phyloP scores from a whole-genome alignment of 139 green algal species.

The Micractinium sp. region DNA sequence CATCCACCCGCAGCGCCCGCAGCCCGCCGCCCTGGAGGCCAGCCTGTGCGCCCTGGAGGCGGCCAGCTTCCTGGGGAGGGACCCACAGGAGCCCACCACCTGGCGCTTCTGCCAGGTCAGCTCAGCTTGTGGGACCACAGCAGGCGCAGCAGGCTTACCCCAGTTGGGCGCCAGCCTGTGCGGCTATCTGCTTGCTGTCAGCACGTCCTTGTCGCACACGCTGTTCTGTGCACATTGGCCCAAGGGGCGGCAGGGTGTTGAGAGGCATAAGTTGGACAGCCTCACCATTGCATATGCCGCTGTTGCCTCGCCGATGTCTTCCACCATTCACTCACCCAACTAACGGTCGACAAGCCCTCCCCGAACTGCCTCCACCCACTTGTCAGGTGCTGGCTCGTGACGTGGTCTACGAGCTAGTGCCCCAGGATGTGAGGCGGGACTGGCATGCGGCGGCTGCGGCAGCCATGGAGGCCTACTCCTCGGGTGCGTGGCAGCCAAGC shows the following conservation, averaged over 20 bases:
- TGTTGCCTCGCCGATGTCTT: too few relatives aligned
- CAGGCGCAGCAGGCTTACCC: background rate
- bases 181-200: background rate
- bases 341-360: too few relatives aligned
- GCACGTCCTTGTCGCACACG: too few relatives aligned
- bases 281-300: too few relatives aligned
- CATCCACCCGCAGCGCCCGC: conserved; percentile 37
- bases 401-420: conserved; percentile 80
- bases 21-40: conserved; percentile 24
- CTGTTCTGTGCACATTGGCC: background rate
- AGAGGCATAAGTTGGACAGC: too few relatives aligned
- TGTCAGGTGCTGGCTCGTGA: conserved; percentile 58
- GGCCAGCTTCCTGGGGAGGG: conserved; percentile 49
- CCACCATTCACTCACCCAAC: too few relatives aligned
- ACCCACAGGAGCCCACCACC: conserved; percentile 15
- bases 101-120: conserved; percentile 59
- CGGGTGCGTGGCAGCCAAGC: background rate
- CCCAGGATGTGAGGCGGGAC: conserved; percentile 63
- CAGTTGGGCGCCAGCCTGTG: too few relatives aligned
- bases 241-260: too few relatives aligned
- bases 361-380: background rate
- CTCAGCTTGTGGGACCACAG: too few relatives aligned
- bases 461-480: conserved; percentile 40
- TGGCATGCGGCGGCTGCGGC: conserved; percentile 73
- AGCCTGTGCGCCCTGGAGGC: conserved; percentile 58